Evolutionary conservation across 768 basidiomycete genomes (phyloP), one percentile per base, ranked within the genome.

Genomic region (Pleurotus tuoliensis): DNA sequence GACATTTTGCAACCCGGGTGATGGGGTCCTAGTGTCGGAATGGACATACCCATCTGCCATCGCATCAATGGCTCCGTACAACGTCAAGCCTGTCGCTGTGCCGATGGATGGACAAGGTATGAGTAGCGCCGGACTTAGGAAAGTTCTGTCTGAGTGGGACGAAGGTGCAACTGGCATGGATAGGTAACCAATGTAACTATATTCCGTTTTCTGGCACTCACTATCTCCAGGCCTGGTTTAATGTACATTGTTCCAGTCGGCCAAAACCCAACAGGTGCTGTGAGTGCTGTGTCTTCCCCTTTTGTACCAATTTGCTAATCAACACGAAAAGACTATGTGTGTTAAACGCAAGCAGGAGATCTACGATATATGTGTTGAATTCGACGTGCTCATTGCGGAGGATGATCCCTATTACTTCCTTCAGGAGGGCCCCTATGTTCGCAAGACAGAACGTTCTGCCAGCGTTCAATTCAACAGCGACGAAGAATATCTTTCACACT

Each of bases 321-420:
- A 41, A n/a, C 39, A 55, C 25, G 30, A 53, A 7, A 61, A 88
- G 77, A 88, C 86, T 0, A 87, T 88, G 82, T 69, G 75, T 8
- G 63, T 69, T 3, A 66, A 76, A 55, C 76, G 91, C 62, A 93
- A 92, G 77, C 82, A 86, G 70, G 82, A 79, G 46, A 89, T 94
- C 51, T 94, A 94, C 69, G 80, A 82, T 16, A 76, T 93, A 56
- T 91, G 88, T 62, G 86, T 89, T 55, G 86, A 90, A 71, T 93
- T 83, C 69, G 51, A 53, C 39, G 51, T 53, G 4, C 83, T 91
- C 61, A 90, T 90, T 58, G 83, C 87, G 55, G 90, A 92, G 73
- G 90, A 93, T 62, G 91, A 92, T 68, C 90, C 91, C 2, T 91
- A 92, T 68, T 78, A 82, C 69, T 88, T 90, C 73, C 73, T 91